A percentile compares a stretch with the other conserved stretches of the same genome.
phyloP scores from a whole-genome alignment of 768 basidiomycete genomes.

The Tulasnella calospora region DNA sequence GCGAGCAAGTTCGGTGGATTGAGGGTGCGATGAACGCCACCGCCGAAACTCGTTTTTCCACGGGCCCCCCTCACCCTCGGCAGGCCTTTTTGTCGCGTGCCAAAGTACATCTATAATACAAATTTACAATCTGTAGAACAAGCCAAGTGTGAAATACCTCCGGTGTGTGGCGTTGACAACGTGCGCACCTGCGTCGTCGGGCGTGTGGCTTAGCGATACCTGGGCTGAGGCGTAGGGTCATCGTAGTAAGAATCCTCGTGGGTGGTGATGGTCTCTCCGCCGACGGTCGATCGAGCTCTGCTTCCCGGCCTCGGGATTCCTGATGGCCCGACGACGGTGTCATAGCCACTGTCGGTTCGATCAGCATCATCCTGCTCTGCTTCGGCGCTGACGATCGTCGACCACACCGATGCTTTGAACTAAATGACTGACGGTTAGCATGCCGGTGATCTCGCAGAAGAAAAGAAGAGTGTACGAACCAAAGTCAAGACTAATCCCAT shows the following conservation, averaged over 20 bases:
- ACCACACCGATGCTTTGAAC: conserved; percentile 98
- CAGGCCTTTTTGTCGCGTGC: too few relatives aligned
- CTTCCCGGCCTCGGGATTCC: background rate
- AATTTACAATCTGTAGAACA: background rate
- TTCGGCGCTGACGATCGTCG: conserved; percentile 53
- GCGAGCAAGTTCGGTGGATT: conserved; percentile 49
- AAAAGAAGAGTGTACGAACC: conserved; percentile 44
- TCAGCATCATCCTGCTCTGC: conserved; percentile 38
- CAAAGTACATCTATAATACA: background rate
- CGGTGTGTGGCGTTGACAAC: background rate
- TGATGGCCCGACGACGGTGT: background rate
- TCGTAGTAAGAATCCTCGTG: conserved; percentile 15
- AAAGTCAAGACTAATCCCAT: conserved; percentile 93
- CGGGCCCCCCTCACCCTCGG: too few relatives aligned
- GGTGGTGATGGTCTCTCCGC: background rate
- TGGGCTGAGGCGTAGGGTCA: conserved; percentile 10
- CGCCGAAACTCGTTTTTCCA: too few relatives aligned
- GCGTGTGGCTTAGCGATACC: conserved; percentile 8
- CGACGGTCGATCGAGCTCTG: conserved; percentile 5
- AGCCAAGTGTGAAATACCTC: background rate
- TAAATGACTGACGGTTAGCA: conserved; percentile 33
- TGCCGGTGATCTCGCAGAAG: background rate
- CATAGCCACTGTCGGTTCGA: conserved; percentile 37
- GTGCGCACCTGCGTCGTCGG: background rate
- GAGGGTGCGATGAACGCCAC: conserved; percentile 27